phyloP scores from a whole-genome alignment of 2,329 filamentous ascomycete genomes.

The Penicillium crustosum region DNA sequence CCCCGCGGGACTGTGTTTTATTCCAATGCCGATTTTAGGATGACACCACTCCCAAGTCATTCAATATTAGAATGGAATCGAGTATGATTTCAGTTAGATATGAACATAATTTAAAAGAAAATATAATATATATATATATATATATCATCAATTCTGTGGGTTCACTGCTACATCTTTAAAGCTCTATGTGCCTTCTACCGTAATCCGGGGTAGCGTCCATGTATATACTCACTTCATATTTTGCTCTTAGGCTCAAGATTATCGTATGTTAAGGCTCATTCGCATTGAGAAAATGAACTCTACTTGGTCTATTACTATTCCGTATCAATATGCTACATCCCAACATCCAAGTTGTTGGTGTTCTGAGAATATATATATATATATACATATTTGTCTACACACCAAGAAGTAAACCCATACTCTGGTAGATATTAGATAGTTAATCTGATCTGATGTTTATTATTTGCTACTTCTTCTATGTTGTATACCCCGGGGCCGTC shows the following conservation, averaged over 20 bases:
- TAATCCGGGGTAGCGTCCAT: neutral
- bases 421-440: neutral
- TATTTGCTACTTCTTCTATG: no score
- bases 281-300: neutral
- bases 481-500: no score
- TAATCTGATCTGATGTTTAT: no score
- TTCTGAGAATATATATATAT: neutral
- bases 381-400: neutral
- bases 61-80: neutral
- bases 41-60: neutral
- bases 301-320: neutral
- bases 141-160: neutral
- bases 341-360: neutral
- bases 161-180: neutral
- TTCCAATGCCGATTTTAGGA: neutral
- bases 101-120: neutral
- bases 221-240: neutral
- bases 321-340: neutral
- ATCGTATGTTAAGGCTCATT: neutral
- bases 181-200: neutral
- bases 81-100: neutral
- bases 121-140: neutral
- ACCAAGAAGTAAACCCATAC: neutral
- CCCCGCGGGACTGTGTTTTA: slow-evolving; percentile 4
- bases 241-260: neutral